Evolutionary conservation across 176 grass and related monocot species (phyloP), one percentile per base, ranked within the genome.

Genomic region (Thinopyrum elongatum): DNA sequence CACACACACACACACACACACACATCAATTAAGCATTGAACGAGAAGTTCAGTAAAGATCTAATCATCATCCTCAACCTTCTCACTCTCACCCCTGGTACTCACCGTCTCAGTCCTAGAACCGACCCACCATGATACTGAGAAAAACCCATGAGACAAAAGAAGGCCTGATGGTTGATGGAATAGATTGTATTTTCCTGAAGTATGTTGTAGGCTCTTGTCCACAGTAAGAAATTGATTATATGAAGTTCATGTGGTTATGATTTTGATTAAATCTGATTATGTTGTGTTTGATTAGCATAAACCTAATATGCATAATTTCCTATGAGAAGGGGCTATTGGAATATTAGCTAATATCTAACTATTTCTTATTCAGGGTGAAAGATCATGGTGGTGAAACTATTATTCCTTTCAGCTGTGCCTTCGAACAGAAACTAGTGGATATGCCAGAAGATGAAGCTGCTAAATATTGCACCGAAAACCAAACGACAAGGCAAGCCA

Each of bases 391-490:
- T 82, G 93, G 93, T 55, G 96, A 92, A 86, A 82, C 90, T 49
- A 98, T 98, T 82, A 93, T 98, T 80, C 96, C 96, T 83, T 89
- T 98, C 70, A 95, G 93, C 81, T 98, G 97, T 86, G 90, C 88
- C 67, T 92, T 98, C 41, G 97, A 98, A 69, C 88, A 94, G 82
- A 90, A 87, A 64, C 81, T 98, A 66, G 92, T 89, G 25, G 97
- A 98, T 95, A 98, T 98, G 92, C 93, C 93, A 30, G 91, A 86
- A 11, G 97, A 98, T 82, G 97, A 98, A 92, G 97, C 93, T 89
- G 93, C 94, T 74, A 98, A 98, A 89, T 98, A 98, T 86, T 98
- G 97, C 66, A 81, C 91, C 19, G 83, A 92, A 87, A 95, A 98
- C 76, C 91, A 94, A 59, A 66, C 95, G 77, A 77, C 79, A 85